A percentile compares a stretch with the other conserved stretches of the same genome.
Conservation (phyloP, 179 eudicot genomes). For the Beta macrorhiza region DNA sequence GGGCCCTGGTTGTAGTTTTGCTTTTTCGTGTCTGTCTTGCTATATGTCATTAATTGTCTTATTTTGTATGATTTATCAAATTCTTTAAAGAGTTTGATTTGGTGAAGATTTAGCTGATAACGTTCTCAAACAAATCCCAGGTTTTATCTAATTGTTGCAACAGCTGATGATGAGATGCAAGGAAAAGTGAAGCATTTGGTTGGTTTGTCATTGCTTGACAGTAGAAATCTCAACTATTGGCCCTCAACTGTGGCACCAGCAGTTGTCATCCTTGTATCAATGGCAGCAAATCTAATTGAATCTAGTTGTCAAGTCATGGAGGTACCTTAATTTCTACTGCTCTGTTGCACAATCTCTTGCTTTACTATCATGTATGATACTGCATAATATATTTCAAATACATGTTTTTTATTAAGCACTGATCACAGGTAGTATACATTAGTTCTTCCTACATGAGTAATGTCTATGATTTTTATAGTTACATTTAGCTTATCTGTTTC, state of each 20-base stretch:
- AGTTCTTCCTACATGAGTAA: not conserved
- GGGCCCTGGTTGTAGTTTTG: too few relatives aligned
- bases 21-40: too few relatives aligned
- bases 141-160: conserved; percentile 87
- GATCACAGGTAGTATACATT: not conserved
- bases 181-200: conserved; percentile 57
- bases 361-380: not conserved
- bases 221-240: conserved; percentile 72
- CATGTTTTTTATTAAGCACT: not conserved
- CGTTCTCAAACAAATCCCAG: conserved; percentile 34
- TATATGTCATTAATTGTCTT: too few relatives aligned
- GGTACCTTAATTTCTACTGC: not conserved
- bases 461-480: too few relatives aligned
- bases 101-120: not conserved
- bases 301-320: conserved; percentile 40
- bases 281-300: conserved; percentile 45
- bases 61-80: too few relatives aligned
- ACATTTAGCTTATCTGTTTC: too few relatives aligned
- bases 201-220: conserved; percentile 59
- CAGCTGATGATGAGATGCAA: conserved; percentile 61
- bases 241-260: conserved; percentile 94
- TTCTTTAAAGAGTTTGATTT: too few relatives aligned
- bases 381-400: not conserved
- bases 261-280: conserved; percentile 65
- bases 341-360: not conserved